Evolutionary conservation across 306 rosid genomes (phyloP).

Genomic region (Rosa chinensis): DNA sequence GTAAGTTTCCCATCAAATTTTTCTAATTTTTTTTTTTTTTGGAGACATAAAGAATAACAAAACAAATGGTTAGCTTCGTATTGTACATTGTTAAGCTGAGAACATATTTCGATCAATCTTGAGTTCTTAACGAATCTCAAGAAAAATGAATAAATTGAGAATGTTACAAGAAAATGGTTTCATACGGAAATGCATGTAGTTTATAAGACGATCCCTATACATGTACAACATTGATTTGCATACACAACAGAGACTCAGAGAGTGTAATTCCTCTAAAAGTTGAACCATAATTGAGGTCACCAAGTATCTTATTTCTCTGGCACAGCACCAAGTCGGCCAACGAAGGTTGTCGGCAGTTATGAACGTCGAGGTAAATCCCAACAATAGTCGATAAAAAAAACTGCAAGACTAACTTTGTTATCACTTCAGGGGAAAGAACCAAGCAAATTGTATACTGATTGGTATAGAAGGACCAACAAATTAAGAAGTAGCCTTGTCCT

Average conservation of each 20-base stretch:
- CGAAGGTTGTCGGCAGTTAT: neutral
- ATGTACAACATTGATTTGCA: neutral
- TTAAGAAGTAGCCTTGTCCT: conserved; percentile 29
- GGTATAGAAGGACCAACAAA: conserved; percentile 24
- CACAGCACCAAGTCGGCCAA: neutral
- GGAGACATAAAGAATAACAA: too few species aligned
- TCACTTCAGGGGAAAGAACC: neutral
- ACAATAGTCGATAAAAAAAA: neutral
- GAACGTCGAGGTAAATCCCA: neutral
- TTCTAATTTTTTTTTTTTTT: too few species aligned
- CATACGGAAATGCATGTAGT: neutral
- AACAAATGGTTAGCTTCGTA: too few species aligned
- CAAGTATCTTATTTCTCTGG: neutral
- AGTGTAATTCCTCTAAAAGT: neutral
- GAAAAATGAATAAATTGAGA: neutral
- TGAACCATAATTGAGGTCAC: neutral
- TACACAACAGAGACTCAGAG: neutral
- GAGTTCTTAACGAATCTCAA: neutral
- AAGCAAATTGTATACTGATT: neutral
- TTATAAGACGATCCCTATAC: neutral
- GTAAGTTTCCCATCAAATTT: too few species aligned
- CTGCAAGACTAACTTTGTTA: neutral
- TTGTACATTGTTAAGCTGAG: neutral
- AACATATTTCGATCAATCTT: neutral
- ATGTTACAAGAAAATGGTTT: neutral